phyloP scores from a whole-genome alignment of 148 eudicot genomes.

The Fallopia convolvulus region DNA sequence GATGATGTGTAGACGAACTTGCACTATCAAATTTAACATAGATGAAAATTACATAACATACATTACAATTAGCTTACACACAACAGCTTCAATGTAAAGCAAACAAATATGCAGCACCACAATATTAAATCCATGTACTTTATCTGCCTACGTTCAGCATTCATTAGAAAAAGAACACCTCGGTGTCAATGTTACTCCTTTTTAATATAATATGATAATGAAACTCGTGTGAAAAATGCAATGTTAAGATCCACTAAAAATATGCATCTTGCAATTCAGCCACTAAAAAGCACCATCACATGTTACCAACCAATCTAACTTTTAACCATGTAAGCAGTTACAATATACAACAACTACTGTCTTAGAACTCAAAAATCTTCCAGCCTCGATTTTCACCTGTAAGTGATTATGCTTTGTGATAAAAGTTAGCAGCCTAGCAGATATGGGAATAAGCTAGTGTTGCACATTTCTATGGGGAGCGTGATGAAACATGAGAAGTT shows the following conservation, averaged over 20 bases:
- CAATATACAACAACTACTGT: not conserved
- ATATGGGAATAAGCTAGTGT: not conserved
- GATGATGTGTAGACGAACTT: not conserved
- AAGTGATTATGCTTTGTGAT: conserved; percentile 5
- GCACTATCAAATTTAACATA: not conserved
- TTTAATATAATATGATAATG: not conserved
- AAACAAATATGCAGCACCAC: not conserved
- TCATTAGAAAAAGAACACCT: not conserved
- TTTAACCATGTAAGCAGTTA: not conserved
- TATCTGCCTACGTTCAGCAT: not conserved
- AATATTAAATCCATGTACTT: not conserved
- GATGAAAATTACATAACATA: not conserved
- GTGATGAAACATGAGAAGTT: not conserved
- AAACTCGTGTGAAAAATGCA: not conserved
- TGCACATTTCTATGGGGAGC: not conserved
- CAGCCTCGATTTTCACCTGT: not conserved
- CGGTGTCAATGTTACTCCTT: not conserved
- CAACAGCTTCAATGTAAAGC: not conserved
- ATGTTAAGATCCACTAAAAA: not conserved
- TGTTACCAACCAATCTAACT: not conserved
- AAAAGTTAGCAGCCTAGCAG: not conserved
- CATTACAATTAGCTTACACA: not conserved
- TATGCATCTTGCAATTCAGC: not conserved
- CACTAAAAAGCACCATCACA: not conserved
- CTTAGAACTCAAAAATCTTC: not conserved